These are phyloP conservation scores for Pseudogymnoascus sp. DNA, from an alignment of 2,329 filamentous ascomycete genomes.

Conservation along the genomic window DNA sequence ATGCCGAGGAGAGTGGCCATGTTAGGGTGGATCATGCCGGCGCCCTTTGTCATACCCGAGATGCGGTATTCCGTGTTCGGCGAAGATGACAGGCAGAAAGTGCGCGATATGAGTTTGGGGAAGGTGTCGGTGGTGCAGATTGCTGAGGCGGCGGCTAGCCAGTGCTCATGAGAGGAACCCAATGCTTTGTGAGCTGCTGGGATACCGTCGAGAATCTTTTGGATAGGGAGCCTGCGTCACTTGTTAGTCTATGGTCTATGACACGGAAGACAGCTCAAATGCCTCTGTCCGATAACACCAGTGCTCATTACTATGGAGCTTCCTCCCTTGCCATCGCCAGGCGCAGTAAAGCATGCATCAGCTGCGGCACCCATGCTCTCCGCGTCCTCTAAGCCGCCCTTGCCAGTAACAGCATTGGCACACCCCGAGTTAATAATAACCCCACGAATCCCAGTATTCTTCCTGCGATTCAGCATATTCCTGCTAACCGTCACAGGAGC, in stretches of 20 bases:
- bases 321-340: conserved; percentile 37
- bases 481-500: conserved; percentile 84
- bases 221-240: conserved; percentile 62
- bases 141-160: conserved; percentile 76
- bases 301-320: conserved; percentile 96
- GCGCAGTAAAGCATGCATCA: conserved; percentile 52
- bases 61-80: conserved; percentile 69
- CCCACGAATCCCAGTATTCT: conserved; percentile 63
- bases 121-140: conserved; percentile 99
- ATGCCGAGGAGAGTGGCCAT: conserved; percentile 94
- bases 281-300: conserved; percentile 91
- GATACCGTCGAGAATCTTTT: conserved; percentile 79
- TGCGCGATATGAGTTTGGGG: conserved; percentile 81
- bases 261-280: conserved; percentile 19
- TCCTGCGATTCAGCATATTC: conserved; percentile 56
- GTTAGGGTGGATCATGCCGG: conserved; percentile 98
- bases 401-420: conserved; percentile 93
- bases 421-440: conserved; percentile 93
- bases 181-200: conserved; percentile 65
- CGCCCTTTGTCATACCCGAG: conserved; percentile 93
- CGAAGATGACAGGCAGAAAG: conserved; percentile 76
- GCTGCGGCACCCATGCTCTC: conserved; percentile 71
- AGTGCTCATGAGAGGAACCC: conserved; percentile 70
- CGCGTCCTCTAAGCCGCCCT: conserved; percentile 82
- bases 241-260: conserved; percentile 15